A percentile compares a stretch with the other conserved stretches of the same genome.
Conservation (phyloP, 2,329 filamentous ascomycete species). For the Fusarium pseudoanthophilum region DNA sequence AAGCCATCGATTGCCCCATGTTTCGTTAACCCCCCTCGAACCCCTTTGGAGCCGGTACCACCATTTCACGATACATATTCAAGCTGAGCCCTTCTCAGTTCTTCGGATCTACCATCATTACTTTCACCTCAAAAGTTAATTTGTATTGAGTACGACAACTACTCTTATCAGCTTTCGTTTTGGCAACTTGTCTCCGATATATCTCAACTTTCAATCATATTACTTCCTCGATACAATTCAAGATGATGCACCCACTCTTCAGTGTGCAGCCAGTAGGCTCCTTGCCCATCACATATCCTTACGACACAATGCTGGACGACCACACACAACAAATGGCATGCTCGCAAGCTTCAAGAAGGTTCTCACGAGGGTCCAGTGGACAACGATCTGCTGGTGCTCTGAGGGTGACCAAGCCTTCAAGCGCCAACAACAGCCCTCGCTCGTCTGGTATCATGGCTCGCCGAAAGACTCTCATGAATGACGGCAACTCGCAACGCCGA, state of each 20-base stretch:
- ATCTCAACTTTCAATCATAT: not conserved
- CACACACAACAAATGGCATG: slow-evolving; percentile 62
- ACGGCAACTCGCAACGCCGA: slow-evolving; percentile 57
- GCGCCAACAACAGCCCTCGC: slow-evolving; percentile 75
- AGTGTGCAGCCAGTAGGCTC: slow-evolving; percentile 41
- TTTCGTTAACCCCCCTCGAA: slow-evolving; percentile 49
- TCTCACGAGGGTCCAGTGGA: slow-evolving; percentile 61
- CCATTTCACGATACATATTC: slow-evolving; percentile 48
- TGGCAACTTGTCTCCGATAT: not conserved
- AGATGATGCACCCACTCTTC: slow-evolving; percentile 49
- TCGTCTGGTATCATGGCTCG: slow-evolving; percentile 60
- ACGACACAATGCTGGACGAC: slow-evolving; percentile 61
- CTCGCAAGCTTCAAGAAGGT: slow-evolving; percentile 58
- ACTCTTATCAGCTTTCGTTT: not conserved
- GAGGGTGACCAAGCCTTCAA: slow-evolving; percentile 73
- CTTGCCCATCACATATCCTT: slow-evolving; percentile 42
- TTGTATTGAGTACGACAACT: not conserved
- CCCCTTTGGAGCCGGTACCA: slow-evolving; percentile 38
- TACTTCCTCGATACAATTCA: slow-evolving; percentile 6
- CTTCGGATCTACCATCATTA: not conserved
- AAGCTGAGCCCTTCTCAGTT: slow-evolving; percentile 40
- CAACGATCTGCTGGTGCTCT: slow-evolving; percentile 62
- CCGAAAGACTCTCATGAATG: slow-evolving; percentile 67
- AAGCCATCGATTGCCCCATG: slow-evolving; percentile 49
- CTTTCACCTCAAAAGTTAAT: not conserved